Evolutionary conservation across 768 basidiomycete genomes (phyloP).

Genomic region (Xerocomellus intermedius): DNA sequence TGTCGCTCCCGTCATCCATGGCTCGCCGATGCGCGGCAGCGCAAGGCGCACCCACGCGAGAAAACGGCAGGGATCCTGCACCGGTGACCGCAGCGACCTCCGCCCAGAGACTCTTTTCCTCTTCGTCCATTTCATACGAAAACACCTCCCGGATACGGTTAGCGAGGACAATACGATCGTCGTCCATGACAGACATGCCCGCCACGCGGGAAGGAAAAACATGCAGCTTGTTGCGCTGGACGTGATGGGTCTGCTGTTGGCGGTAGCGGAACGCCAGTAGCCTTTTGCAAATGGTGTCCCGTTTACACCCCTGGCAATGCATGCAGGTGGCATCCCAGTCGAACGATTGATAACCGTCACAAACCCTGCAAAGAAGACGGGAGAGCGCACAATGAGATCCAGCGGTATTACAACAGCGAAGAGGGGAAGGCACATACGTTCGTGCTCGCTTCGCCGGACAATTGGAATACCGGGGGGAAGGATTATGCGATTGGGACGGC

Average conservation of each 20-base stretch:
- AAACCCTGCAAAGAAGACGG: conserved; percentile 14
- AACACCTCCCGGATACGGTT: conserved; percentile 14
- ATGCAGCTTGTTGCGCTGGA: conserved; percentile 6
- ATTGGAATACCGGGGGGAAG: conserved; percentile 23
- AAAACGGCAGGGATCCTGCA: conserved; percentile 11
- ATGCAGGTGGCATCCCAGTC: conserved; percentile 20
- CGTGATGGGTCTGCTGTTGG: conserved; percentile 5
- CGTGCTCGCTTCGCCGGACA: conserved; percentile 19
- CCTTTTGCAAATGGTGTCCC: conserved; percentile 28
- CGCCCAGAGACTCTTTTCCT: conserved; percentile 29
- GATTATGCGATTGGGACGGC: conserved; percentile 19
- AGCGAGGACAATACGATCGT: conserved; percentile 8
- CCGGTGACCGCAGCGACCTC: conserved; percentile 28
- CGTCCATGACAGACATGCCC: background rate
- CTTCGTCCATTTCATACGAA: conserved; percentile 23
- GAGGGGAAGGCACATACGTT: conserved; percentile 21
- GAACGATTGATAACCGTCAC: conserved; percentile 24
- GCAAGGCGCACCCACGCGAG: conserved; percentile 15
- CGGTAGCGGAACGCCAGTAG: conserved; percentile 22
- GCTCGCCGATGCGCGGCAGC: background rate
- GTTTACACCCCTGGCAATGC: conserved; percentile 30
- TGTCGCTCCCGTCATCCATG: conserved; percentile 4
- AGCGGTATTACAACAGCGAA: background rate
- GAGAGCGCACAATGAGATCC: conserved; percentile 1
- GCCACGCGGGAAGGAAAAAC: background rate